These are phyloP conservation scores for Rosa multiflora DNA, from an alignment of 306 rosid species.

Conservation along the genomic window DNA sequence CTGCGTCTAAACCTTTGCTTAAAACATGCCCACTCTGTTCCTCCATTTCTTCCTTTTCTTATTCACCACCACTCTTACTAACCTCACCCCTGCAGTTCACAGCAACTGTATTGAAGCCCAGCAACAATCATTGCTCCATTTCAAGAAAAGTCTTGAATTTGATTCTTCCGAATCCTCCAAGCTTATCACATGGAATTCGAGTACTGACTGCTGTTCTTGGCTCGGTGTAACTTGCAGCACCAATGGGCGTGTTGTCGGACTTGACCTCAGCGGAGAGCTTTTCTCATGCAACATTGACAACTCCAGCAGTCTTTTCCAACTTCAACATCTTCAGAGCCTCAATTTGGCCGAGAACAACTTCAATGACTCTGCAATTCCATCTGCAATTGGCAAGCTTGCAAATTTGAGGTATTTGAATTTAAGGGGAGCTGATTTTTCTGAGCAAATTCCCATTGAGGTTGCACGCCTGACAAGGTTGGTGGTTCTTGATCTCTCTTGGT, in stretches of 20 bases:
- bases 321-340: background rate
- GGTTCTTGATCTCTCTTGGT: background rate
- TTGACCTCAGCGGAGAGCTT: background rate
- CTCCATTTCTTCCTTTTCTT: background rate
- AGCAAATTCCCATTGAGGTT: background rate
- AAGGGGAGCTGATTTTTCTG: too few relatives aligned
- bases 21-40: background rate
- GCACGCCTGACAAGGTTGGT: background rate
- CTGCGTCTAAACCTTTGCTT: too few relatives aligned
- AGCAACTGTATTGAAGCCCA: background rate
- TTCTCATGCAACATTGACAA: background rate
- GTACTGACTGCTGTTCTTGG: background rate
- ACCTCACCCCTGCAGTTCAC: background rate
- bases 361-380: slow-evolving; percentile 21
- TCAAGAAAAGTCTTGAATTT: background rate
- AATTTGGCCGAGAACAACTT: background rate
- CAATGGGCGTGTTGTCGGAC: background rate
- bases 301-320: background rate
- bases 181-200: background rate
- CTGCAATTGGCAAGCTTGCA: slow-evolving; percentile 8
- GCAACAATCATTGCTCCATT: background rate
- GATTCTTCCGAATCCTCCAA: background rate
- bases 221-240: background rate
- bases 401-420: slow-evolving; percentile 13
- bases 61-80: background rate